phyloP scores from a whole-genome alignment of 768 basidiomycete genomes.

The Lactarius indigo region DNA sequence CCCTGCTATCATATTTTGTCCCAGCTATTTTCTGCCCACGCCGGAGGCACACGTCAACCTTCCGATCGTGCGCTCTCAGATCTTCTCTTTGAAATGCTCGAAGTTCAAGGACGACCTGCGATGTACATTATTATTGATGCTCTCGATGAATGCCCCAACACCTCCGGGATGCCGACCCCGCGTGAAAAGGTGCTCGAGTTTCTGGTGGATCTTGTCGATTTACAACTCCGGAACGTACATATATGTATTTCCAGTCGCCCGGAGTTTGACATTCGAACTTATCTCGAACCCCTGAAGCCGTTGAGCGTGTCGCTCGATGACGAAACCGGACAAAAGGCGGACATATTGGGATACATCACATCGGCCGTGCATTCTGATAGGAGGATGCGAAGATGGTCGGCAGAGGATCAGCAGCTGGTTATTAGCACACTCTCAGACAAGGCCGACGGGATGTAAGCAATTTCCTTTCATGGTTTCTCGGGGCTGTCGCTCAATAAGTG shows the following conservation, averaged over 20 bases:
- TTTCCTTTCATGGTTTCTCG: too few species aligned
- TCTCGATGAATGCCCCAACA: background rate
- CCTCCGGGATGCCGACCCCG: background rate
- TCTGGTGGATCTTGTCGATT: background rate
- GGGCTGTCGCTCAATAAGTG: background rate
- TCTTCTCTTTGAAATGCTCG: too few species aligned
- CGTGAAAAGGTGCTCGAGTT: background rate
- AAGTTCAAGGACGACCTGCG: too few species aligned
- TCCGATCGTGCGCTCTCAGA: too few species aligned
- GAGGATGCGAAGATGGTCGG: background rate
- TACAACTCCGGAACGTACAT: background rate
- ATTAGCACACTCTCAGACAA: background rate
- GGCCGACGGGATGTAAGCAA: constrained; percentile 1
- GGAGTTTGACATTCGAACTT: background rate
- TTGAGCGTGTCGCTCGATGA: background rate
- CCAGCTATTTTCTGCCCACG: too few species aligned
- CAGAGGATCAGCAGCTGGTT: background rate
- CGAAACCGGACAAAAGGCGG: background rate
- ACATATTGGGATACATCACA: background rate
- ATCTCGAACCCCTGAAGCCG: background rate
- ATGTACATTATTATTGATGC: too few species aligned
- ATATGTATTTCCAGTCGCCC: background rate
- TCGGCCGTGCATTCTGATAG: background rate
- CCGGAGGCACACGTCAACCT: too few species aligned
- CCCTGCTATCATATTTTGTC: too few species aligned